Base-by-base conservation (phyloP, 139 green algal species). In the Pleodorina starrii region DNA sequence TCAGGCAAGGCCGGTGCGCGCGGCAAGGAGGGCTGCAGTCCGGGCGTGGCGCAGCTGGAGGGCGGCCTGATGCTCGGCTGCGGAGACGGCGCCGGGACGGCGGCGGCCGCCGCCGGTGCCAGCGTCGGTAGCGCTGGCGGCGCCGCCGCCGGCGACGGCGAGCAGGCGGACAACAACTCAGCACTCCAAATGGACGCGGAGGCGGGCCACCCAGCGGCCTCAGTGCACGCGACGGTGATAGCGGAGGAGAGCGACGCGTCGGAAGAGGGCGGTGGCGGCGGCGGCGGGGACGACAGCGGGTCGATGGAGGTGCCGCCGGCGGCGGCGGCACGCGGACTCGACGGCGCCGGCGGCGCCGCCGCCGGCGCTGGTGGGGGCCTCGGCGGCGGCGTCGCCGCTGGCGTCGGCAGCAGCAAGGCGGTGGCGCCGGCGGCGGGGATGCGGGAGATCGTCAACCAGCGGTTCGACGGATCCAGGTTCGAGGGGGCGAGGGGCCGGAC, bases 151-250 rank as follows among this genome's bases (percentile, higher is more conserved):
- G 82, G 78, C 36, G 86, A 78, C 32, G 86, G 60, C 44, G 86
- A 86, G 63, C 75, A 82, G 21, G 59, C 60, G 10, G 68, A 79
- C 17, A 72, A 86, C 44, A 75, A 48, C 75, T 85, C 68, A 21
- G 38, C 63, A 0, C 76, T 78, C 51, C 69, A 83, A 48, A 54
- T 84, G 12, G 73, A 84, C 42, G 76, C 77, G 0, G 50, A 68
- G 21, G 84, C 79, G 9, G 88, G 72, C 0, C 88, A 93, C 57
- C 88, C 84, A 0, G 91, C 91, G 10, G 88, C 91, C 1, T 93
- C 91, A 5, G 91, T 93, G 35, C 91, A 93, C 43, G 91, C 91
- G 4, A 92, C 91, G 10, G 88, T 92, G 50, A 76, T 91, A n/a
- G 91, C 89, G 42, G 89, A 90, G 43, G 88, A 59, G 2, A 87